Evolutionary conservation across 177 flowering plant species (phyloP), one percentile per base, ranked within the genome.

Genomic region (Vitis hybrid): DNA sequence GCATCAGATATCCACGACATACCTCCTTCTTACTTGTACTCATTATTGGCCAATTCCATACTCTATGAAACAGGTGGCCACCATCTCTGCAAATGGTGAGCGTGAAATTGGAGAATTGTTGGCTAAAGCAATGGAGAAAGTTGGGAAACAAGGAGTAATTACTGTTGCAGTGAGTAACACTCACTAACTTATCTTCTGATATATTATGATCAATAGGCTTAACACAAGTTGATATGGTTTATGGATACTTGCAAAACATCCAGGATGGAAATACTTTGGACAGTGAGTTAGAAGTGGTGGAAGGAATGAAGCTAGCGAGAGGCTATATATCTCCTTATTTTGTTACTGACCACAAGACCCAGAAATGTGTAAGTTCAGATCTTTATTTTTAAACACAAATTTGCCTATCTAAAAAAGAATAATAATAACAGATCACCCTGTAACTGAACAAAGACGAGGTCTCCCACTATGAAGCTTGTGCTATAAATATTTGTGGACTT

Each of bases 241-340:
- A 56, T 61, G 32, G 9, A 20, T 66, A 59, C 27, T 53, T 71
- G 46, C 27, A 35, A 65, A 71, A 56, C 77, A 73, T 71, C 59
- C 77, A 91, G 97, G 91, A 89, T 74, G 93, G 93, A 9, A 88
- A 89, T 74, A 92, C 92, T 11, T 70, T 92, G 80, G 84, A 82
- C 51, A 81, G 85, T 74, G 94, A 92, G 67, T 77, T 92, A 78
- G 96, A 92, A 75, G 90, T 92, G 64, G 96, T 92, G 71, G 96
- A 91, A 77, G 98, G 96, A 76, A 91, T 92, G 98, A 92, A 91
- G 80, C 87, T 92, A 13, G 87, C 67, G 50, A 86, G 98, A 74
- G 98, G 98, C 65, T 92, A 83, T 70, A 85, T 93, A 64, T 93
- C 98, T 72, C 96, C 98, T 11, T 88, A 90, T 79, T 93, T 93